These are phyloP conservation scores for Thozetella sp. DNA, from an alignment of 495 filamentous ascomycete species.

Conservation along the genomic window DNA sequence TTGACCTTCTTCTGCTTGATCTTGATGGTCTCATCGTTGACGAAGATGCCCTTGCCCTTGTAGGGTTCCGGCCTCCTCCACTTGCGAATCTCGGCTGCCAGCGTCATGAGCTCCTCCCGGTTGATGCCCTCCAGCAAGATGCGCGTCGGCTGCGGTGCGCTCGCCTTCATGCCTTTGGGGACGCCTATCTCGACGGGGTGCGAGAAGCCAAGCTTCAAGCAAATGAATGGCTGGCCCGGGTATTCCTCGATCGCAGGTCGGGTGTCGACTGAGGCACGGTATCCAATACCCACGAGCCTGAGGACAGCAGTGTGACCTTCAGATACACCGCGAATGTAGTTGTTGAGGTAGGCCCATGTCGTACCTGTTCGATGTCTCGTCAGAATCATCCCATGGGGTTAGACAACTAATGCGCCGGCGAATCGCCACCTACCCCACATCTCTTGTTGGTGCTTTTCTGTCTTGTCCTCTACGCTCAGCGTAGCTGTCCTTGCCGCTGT, in stretches of 20 bases:
- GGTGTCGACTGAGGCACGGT: conserved; percentile 83
- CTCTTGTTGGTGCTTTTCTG: conserved; percentile 75
- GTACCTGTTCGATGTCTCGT: conserved; percentile 61
- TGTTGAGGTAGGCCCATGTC: conserved; percentile 83
- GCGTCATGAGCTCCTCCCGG: conserved; percentile 82
- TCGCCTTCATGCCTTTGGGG: conserved; percentile 82
- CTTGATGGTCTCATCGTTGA: conserved; percentile 96
- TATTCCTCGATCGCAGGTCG: conserved; percentile 73
- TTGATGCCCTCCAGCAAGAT: conserved; percentile 88
- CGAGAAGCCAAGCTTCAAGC: conserved; percentile 92
- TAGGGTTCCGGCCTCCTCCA: conserved; percentile 97
- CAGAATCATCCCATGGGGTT: neutral
- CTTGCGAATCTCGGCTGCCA: conserved; percentile 82
- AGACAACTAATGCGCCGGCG: neutral
- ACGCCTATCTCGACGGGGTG: conserved; percentile 90
- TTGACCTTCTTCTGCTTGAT: conserved; percentile 99
- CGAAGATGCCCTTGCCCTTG: conserved; percentile 99
- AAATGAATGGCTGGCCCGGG: conserved; percentile 83
- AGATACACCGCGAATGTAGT: conserved; percentile 88
- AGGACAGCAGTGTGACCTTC: conserved; percentile 95
- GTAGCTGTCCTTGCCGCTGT: conserved; percentile 57
- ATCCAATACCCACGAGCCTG: conserved; percentile 94
- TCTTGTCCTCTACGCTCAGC: conserved; percentile 65
- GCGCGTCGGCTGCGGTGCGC: conserved; percentile 89
- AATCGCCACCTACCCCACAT: conserved; percentile 87